A percentile compares a stretch with the other conserved stretches of the same genome.
Evolutionary conservation across 371 early-diverging fungal species (phyloP).

Genomic region (Thermomucor indicae-seudaticae): DNA sequence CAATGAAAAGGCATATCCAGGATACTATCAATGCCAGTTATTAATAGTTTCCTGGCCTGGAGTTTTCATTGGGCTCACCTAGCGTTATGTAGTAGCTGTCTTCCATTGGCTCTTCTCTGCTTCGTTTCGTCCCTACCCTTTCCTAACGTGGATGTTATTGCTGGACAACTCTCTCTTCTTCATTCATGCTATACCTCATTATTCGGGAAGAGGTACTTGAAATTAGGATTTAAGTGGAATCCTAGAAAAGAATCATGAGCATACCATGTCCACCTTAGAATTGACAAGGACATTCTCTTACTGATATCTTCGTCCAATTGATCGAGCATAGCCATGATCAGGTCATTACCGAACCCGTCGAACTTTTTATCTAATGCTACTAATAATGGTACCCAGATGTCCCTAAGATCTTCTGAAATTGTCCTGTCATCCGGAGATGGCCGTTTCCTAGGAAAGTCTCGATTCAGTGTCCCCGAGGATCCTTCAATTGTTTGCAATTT

Average conservation of each 20-base stretch:
- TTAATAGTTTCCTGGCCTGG: background rate
- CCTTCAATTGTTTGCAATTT: background rate
- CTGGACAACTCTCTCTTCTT: background rate
- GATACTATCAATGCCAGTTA: background rate
- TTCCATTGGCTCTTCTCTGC: background rate
- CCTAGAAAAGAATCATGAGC: background rate
- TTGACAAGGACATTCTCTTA: conserved; percentile 4
- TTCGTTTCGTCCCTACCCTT: background rate
- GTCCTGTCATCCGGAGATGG: conserved; percentile 22
- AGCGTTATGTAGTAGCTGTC: background rate
- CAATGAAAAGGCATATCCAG: background rate
- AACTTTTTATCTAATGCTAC: conserved; percentile 24
- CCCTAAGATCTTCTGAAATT: conserved; percentile 29
- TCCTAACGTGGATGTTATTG: too few relatives aligned
- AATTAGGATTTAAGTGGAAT: too few relatives aligned
- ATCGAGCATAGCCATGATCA: conserved; percentile 25
- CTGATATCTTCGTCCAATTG: conserved; percentile 25
- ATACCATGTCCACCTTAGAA: background rate
- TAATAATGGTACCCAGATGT: conserved; percentile 41
- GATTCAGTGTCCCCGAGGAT: background rate
- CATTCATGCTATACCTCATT: background rate
- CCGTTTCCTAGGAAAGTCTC: conserved; percentile 24
- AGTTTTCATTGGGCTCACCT: background rate
- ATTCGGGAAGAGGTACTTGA: too few relatives aligned
- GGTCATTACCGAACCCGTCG: conserved; percentile 20